Conservation (phyloP, 306 rosid genomes). For the Vigna trinervia region DNA sequence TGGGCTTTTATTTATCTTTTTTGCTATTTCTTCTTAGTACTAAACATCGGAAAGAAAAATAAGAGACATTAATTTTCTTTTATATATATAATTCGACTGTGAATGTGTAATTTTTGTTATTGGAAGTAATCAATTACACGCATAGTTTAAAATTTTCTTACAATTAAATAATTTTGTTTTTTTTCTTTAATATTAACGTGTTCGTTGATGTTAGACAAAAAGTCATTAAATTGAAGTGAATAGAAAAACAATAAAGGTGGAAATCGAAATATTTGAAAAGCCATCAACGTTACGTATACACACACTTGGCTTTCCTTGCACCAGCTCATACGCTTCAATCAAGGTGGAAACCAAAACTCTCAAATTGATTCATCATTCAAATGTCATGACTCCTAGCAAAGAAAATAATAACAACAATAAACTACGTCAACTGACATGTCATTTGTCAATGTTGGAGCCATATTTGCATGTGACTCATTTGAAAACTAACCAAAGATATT, state of each 20-base stretch:
- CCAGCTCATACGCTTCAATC: slow-evolving; percentile 37
- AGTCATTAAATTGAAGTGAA: no score
- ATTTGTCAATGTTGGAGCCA: neutral
- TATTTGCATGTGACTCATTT: slow-evolving; percentile 26
- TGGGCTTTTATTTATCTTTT: neutral
- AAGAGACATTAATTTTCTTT: no score
- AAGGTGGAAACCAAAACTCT: neutral
- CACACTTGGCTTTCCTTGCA: neutral
- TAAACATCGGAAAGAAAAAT: no score
- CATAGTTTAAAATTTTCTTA: no score
- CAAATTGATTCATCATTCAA: neutral
- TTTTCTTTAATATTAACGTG: no score
- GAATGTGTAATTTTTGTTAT: no score
- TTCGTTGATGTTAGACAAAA: no score
- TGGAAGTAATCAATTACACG: no score
- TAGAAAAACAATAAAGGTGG: neutral
- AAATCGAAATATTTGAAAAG: neutral
- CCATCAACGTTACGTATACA: neutral
- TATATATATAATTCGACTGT: no score
- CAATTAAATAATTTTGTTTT: no score
- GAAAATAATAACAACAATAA: neutral
- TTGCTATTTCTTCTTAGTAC: neutral
- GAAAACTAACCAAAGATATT: neutral
- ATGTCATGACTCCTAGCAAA: neutral
- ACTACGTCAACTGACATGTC: neutral